These are phyloP conservation scores for Picochlorum sp. DNA, from an alignment of 139 green algal species.

Conservation along the genomic window DNA sequence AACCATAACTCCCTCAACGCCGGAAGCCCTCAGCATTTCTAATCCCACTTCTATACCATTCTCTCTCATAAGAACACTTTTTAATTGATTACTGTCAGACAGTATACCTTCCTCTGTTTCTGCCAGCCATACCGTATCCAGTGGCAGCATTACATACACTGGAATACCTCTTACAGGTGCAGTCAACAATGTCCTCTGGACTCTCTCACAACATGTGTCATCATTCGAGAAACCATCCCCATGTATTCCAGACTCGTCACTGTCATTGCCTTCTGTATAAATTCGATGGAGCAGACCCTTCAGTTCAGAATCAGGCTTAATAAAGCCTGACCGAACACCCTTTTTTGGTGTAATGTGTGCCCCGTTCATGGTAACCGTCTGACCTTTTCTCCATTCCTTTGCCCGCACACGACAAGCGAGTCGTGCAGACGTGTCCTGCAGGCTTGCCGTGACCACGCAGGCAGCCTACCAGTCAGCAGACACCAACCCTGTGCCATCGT, in stretches of 20 bases:
- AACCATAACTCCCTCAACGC: conserved; percentile 85
- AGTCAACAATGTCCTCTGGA: conserved; percentile 3
- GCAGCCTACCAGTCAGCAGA: no score
- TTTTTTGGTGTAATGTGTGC: not conserved
- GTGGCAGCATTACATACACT: conserved; percentile 97
- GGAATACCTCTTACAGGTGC: conserved; percentile 44
- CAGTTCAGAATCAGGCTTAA: conserved; percentile 22
- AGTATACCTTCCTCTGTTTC: conserved; percentile 12
- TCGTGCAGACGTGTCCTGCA: not conserved
- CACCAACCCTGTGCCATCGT: no score
- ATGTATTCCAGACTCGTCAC: not conserved
- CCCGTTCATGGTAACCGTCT: not conserved
- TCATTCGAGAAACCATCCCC: not conserved
- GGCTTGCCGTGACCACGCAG: no score
- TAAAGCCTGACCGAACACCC: conserved; percentile 11
- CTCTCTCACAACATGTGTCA: not conserved
- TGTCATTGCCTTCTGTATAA: conserved; percentile 9
- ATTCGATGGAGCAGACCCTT: conserved; percentile 14
- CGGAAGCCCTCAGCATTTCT: conserved; percentile 69
- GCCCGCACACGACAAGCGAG: not conserved
- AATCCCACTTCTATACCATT: conserved; percentile 69
- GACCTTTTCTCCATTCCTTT: not conserved
- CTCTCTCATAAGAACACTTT: conserved; percentile 69
- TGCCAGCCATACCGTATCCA: conserved; percentile 95
- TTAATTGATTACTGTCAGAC: conserved; percentile 40